Evolutionary conservation across 2,329 filamentous ascomycete genomes (phyloP).

Genomic region (Diaporthe citriasiana): DNA sequence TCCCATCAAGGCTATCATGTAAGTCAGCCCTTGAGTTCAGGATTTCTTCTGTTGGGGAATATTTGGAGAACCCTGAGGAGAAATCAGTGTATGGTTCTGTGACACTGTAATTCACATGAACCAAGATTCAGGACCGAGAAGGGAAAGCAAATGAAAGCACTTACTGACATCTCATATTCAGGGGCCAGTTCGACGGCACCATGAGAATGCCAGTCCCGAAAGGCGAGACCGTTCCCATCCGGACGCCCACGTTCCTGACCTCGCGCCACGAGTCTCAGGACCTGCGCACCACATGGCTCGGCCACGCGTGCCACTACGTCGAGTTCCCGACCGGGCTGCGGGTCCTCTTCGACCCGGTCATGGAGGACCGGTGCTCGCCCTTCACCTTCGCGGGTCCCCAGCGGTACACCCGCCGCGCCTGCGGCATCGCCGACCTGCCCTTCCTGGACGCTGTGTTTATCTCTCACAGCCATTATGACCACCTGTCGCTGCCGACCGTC

Average conservation of each 20-base stretch:
- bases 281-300: conserved; percentile 92
- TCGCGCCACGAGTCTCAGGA: conserved; percentile 62
- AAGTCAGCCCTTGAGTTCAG: conserved; percentile 40
- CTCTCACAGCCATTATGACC: conserved; percentile 94
- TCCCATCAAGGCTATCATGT: conserved; percentile 55
- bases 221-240: conserved; percentile 75
- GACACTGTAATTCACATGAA: too few relatives aligned
- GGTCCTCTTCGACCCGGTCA: conserved; percentile 94
- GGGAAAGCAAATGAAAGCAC: not conserved
- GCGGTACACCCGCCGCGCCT: conserved; percentile 83
- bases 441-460: conserved; percentile 83
- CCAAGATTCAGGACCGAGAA: not conserved
- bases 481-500: conserved; percentile 84
- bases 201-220: conserved; percentile 70
- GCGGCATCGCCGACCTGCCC: conserved; percentile 83
- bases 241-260: conserved; percentile 76
- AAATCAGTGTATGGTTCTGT: not conserved
- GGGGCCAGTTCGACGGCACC: conserved; percentile 51
- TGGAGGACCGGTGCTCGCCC: conserved; percentile 88
- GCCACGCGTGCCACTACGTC: conserved; percentile 93
- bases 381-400: conserved; percentile 79
- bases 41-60: not conserved
- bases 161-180: conserved; percentile 13
- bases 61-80: not conserved
- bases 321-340: conserved; percentile 90